Evolutionary conservation across 2,329 filamentous ascomycete species (phyloP), one percentile per base, ranked within the genome.

Genomic region (Aspergillus floridensis): DNA sequence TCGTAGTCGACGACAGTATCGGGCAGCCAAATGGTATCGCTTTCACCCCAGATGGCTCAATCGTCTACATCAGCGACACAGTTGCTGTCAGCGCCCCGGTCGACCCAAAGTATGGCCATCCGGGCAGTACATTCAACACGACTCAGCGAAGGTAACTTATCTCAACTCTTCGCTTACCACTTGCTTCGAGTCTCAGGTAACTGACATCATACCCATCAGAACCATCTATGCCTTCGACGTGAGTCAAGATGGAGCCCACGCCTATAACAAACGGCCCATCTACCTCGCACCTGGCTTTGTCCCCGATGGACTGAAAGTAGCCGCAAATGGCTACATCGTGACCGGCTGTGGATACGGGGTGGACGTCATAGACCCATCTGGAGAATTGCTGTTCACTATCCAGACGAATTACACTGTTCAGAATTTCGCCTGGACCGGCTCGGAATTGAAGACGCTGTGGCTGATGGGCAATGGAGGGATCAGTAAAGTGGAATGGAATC

Each of bases 21-120:
- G 64, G 67, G n/a, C 71, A 79, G 49, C 73, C 75, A 24, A 81
- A 82, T 59, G 79, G 80, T 6, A 73, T 82, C 7, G 77, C 77
- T 22, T 75, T 81, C 55, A 75, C 70, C 3, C 78, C 79, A 0
- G 77, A 80, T 56, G 64, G 73, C 22, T 77, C 76, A 44, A 75
- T 74, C 5, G 63, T 82, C 16, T 82, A 81, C 59, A 75, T 82
- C 19, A 74, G 73, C 50, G 79, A 81, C 62, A 79, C 77, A 5
- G 68, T 62, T n/a, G 64, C 68, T 21, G 63, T 64, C 11, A 65
- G 64, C 63, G 65, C 59, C 48, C 66, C 67, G 57, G 59, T 64
- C 16, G 66, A 64, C 35, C 64, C 59, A 3, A 64, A 60, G 24
- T 59, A 64, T 24, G 67, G 70, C 32, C 62, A 68, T 21, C 68